A percentile compares a stretch with the other conserved stretches of the same genome.
These are phyloP conservation scores for Kazachstania africana DNA, from an alignment of 805 yeast species.

Conservation along the genomic window DNA sequence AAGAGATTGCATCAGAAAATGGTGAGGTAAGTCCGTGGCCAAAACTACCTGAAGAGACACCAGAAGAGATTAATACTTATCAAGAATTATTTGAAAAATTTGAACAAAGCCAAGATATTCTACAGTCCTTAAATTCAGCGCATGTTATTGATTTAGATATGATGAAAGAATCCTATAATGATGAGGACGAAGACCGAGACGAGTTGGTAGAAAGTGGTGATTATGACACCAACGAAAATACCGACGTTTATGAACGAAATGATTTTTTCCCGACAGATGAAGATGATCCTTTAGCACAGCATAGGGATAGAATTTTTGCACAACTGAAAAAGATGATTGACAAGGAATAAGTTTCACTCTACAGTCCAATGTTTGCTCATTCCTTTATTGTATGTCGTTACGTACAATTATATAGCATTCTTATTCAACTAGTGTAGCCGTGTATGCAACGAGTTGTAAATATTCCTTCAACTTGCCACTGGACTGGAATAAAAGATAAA, in stretches of 20 bases:
- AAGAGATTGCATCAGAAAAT: slow-evolving; percentile 27
- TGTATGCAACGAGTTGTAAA: slow-evolving; percentile 39
- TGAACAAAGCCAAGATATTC: slow-evolving; percentile 13
- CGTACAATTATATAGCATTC: neutral
- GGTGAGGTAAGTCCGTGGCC: slow-evolving; percentile 3
- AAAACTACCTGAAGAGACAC: slow-evolving; percentile 1
- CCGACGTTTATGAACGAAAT: slow-evolving; percentile 31
- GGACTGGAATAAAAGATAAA: slow-evolving; percentile 47
- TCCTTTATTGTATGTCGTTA: neutral
- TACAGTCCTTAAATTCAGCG: slow-evolving; percentile 12
- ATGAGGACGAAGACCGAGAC: slow-evolving; percentile 72
- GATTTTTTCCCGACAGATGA: slow-evolving; percentile 45
- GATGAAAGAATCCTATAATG: slow-evolving; percentile 24
- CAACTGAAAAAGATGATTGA: slow-evolving; percentile 45
- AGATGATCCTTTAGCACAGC: slow-evolving; percentile 50
- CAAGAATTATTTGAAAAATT: slow-evolving; percentile 15
- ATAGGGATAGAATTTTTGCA: slow-evolving; percentile 52
- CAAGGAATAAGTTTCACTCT: slow-evolving; percentile 2
- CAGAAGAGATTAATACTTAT: slow-evolving; percentile 4
- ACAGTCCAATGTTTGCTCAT: too few relatives aligned
- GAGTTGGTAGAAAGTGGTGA: slow-evolving; percentile 30
- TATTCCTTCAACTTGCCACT: slow-evolving; percentile 48
- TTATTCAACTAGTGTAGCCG: slow-evolving; percentile 32
- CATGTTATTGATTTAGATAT: slow-evolving; percentile 27
- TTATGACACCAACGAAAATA: slow-evolving; percentile 50